Conservation (phyloP, 306 rosid genomes). For the Lotus japonicus region DNA sequence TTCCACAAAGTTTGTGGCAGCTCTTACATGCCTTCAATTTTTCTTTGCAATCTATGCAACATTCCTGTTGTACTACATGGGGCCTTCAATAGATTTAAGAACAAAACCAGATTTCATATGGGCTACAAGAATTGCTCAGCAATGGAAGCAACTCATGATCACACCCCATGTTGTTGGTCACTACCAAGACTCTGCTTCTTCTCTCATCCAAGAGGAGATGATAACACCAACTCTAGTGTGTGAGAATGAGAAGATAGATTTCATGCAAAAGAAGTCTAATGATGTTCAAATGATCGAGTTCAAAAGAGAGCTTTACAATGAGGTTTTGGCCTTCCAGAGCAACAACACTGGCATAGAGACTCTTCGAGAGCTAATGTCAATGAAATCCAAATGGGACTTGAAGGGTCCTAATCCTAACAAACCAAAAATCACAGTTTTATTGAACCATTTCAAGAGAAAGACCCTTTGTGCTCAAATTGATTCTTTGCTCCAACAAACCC, state of each 20-base stretch:
- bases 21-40: conserved; percentile 80
- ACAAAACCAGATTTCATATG: conserved; percentile 73
- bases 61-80: conserved; percentile 76
- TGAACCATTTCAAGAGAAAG: conserved; percentile 92
- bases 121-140: conserved; percentile 77
- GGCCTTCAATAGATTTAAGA: conserved; percentile 69
- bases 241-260: conserved; percentile 78
- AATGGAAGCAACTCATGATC: conserved; percentile 61
- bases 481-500: conserved; percentile 69
- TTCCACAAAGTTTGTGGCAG: conserved; percentile 53
- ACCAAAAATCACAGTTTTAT: conserved; percentile 68
- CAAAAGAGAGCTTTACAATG: conserved; percentile 65
- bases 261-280: conserved; percentile 79
- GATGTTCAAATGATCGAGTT: conserved; percentile 76
- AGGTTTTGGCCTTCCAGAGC: conserved; percentile 60
- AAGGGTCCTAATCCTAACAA: conserved; percentile 40
- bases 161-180: conserved; percentile 61
- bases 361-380: conserved; percentile 59
- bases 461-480: conserved; percentile 89
- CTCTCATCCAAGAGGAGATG: conserved; percentile 39
- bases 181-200: conserved; percentile 51
- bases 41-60: conserved; percentile 88
- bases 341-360: conserved; percentile 55
- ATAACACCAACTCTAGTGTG: conserved; percentile 43
- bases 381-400: conserved; percentile 82